These are phyloP conservation scores for Myriosclerotinia duriaeana DNA, from an alignment of 2,329 filamentous ascomycete species.

Conservation along the genomic window DNA sequence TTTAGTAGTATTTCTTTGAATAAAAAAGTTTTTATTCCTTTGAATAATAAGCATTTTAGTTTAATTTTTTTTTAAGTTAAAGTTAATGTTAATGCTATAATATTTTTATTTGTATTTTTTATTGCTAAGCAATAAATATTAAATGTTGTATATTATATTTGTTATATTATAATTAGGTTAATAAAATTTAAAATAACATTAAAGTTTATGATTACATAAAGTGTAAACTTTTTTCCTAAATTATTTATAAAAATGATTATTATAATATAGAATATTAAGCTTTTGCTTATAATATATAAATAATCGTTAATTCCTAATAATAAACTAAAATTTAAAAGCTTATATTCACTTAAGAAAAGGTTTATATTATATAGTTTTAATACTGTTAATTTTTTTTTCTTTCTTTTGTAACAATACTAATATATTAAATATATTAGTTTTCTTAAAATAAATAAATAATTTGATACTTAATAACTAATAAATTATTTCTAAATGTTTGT, in stretches of 20 bases:
- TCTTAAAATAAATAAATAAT: no score
- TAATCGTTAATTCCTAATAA: no score
- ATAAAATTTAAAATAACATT: neutral
- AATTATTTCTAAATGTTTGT: no score
- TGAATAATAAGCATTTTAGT: neutral
- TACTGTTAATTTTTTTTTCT: no score
- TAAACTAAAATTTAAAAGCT: no score
- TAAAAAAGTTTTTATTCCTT: neutral
- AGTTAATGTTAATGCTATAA: neutral
- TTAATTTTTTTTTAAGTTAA: neutral
- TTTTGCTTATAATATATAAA: neutral
- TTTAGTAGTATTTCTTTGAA: neutral
- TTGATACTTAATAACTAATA: no score
- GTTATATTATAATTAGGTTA: neutral
- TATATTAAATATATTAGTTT: no score
- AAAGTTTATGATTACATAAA: neutral
- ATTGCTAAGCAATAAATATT: neutral
- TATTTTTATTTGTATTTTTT: neutral
- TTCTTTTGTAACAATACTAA: no score
- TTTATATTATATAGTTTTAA: no score
- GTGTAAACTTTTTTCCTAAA: neutral
- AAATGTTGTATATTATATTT: neutral
- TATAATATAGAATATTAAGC: neutral
- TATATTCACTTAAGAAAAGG: no score
- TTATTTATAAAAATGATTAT: neutral